Percentiles rank a stretch among this genome's conserved stretches.
These are phyloP conservation scores for Choanephora cucurbitarum DNA, from an alignment of 371 early-diverging fungal species.

Conservation along the genomic window DNA sequence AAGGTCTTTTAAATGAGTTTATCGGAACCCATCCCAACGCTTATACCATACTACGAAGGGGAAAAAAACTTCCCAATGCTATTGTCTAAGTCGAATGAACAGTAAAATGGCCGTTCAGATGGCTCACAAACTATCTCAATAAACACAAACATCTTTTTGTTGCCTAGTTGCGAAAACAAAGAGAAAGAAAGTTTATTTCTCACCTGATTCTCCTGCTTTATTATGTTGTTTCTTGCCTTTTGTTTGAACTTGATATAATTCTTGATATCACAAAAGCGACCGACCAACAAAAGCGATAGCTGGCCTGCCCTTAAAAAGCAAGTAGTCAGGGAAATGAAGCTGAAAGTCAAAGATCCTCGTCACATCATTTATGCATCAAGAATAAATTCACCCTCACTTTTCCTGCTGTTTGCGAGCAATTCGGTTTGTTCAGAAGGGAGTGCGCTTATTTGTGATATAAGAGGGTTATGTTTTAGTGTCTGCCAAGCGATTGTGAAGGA, in stretches of 20 bases:
- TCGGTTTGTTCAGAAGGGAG: slow-evolving; percentile 17
- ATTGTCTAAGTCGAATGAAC: slow-evolving; percentile 15
- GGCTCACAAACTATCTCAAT: slow-evolving; percentile 14
- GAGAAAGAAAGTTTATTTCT: slow-evolving; percentile 3
- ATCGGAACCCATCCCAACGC: slow-evolving; percentile 17
- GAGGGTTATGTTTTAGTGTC: slow-evolving; percentile 14
- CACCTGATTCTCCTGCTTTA: slow-evolving; percentile 5
- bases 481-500: slow-evolving; percentile 16
- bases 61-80: slow-evolving; percentile 18
- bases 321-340: slow-evolving; percentile 8
- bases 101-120: slow-evolving; percentile 17
- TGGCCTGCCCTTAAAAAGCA: slow-evolving; percentile 15
- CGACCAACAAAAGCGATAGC: slow-evolving; percentile 17
- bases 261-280: slow-evolving; percentile 20
- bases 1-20: slow-evolving; percentile 14
- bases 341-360: slow-evolving; percentile 14
- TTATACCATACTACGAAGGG: slow-evolving; percentile 13
- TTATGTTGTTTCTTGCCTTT: slow-evolving; percentile 12
- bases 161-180: slow-evolving; percentile 2
- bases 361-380: slow-evolving; percentile 21
- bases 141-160: slow-evolving; percentile 5
- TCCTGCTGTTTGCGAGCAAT: slow-evolving; percentile 19
- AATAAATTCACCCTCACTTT: slow-evolving; percentile 19
- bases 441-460: slow-evolving; percentile 20
- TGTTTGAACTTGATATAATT: slow-evolving; percentile 14